Evolutionary conservation across 2,329 filamentous ascomycete species (phyloP).

Genomic region (Bisporella sp.): DNA sequence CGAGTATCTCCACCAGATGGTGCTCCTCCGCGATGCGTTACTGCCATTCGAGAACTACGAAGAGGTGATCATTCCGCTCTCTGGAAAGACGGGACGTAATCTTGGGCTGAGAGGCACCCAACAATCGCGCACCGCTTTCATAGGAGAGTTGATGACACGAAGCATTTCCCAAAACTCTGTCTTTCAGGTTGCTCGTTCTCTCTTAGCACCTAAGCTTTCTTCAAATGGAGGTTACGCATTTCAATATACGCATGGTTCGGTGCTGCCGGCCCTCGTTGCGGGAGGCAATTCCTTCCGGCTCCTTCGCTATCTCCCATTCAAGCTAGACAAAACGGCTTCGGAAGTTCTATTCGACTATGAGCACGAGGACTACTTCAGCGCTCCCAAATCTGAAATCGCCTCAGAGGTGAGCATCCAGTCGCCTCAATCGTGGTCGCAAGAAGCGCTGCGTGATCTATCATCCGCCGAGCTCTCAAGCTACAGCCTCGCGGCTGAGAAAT

Average conservation of each 20-base stretch:
- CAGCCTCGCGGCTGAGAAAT: too few species aligned
- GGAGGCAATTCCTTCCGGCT: background rate
- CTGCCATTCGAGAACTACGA: conserved; percentile 19
- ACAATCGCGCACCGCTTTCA: background rate
- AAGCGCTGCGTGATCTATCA: too few species aligned
- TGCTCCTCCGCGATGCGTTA: conserved; percentile 16
- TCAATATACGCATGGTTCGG: background rate
- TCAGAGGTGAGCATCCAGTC: background rate
- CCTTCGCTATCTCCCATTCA: background rate
- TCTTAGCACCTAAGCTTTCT: background rate
- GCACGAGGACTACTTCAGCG: background rate
- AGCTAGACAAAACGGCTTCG: background rate
- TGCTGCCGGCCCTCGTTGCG: background rate
- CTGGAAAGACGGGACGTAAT: background rate
- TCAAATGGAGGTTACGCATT: background rate
- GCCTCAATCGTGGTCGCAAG: too few species aligned
- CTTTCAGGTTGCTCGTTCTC: background rate
- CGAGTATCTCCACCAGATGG: conserved; percentile 19
- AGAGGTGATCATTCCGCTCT: conserved; percentile 9
- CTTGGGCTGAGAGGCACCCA: background rate
- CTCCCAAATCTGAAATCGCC: background rate
- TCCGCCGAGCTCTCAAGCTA: too few species aligned
- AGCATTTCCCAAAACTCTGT: background rate
- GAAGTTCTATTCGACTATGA: background rate
- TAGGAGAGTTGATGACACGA: background rate